Conservation (phyloP, 2,329 filamentous ascomycete species). For the Chalaropsis ovoidea region DNA sequence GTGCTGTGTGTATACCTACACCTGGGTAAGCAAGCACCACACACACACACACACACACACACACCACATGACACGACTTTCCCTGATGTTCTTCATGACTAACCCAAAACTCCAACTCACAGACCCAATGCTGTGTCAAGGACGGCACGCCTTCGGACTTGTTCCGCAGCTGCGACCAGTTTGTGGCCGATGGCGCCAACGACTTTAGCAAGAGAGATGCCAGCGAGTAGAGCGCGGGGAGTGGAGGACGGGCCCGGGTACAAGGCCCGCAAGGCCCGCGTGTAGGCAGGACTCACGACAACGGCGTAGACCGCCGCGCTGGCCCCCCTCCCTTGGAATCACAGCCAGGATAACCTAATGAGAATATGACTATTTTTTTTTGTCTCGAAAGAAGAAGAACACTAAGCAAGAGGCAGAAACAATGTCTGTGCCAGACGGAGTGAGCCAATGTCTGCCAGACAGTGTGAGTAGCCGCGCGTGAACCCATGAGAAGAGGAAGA, state of each 20-base stretch:
- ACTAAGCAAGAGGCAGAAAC: neutral
- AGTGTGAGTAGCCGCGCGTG: neutral
- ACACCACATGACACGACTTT: neutral
- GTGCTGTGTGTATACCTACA: slow-evolving; percentile 13
- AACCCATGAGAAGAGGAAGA: neutral
- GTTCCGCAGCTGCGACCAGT: slow-evolving; percentile 14
- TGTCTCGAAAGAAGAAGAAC: neutral
- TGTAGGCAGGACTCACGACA: no score
- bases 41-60: neutral
- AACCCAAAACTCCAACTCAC: neutral
- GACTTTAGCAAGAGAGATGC: neutral
- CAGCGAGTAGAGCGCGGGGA: neutral
- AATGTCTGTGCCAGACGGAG: neutral
- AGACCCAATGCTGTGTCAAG: slow-evolving; percentile 9
- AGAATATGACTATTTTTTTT: neutral
- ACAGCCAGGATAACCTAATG: neutral
- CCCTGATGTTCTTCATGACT: neutral
- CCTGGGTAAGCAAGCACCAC: slow-evolving; percentile 2
- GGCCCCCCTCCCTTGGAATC: neutral
- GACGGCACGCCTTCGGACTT: neutral
- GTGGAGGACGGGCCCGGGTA: no score
- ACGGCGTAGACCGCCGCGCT: no score
- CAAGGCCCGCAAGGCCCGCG: no score
- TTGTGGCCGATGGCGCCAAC: slow-evolving; percentile 13
- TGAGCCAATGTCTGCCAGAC: neutral